Conservation (phyloP, 805 yeast species). For the Hemisphaericaspora nanyangensis region DNA sequence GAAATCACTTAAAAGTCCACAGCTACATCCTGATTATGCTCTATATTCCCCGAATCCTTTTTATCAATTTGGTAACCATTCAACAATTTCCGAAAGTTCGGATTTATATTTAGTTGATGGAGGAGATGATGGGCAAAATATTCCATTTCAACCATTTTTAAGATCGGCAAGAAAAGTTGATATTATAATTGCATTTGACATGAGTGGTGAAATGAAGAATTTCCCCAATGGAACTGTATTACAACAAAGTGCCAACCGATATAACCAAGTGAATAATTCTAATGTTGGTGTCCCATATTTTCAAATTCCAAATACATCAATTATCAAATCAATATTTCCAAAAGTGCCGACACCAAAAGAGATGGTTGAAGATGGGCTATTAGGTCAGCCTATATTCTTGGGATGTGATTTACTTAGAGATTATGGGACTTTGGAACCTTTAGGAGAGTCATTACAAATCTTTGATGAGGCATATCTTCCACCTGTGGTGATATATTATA, state of each 20-base stretch:
- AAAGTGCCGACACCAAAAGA: constrained; percentile 27
- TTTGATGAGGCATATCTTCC: constrained; percentile 29
- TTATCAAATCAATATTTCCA: constrained; percentile 28
- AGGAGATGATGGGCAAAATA: constrained; percentile 48
- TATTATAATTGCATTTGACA: constrained; percentile 38
- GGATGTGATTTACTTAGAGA: constrained; percentile 39
- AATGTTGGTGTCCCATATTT: constrained; percentile 13
- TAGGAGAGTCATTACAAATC: neutral
- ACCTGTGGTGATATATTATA: constrained; percentile 52
- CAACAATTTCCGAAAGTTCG: constrained; percentile 10
- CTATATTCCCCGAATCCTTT: constrained; percentile 63
- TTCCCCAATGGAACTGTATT: constrained; percentile 61
- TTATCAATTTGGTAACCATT: constrained; percentile 15
- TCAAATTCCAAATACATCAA: neutral
- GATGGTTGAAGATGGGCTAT: constrained; percentile 16
- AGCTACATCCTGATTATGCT: constrained; percentile 54
- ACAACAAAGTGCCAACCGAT: constrained; percentile 32
- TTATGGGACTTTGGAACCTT: constrained; percentile 11
- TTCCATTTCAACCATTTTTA: constrained; percentile 45
- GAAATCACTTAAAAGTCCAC: constrained; percentile 21
- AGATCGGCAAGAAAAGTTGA: constrained; percentile 33
- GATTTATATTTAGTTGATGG: constrained; percentile 41
- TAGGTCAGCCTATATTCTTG: constrained; percentile 31
- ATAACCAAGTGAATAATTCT: constrained; percentile 13
- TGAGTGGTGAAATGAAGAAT: constrained; percentile 49